These are phyloP conservation scores for Leishmania tropica DNA, from an alignment of 208 protist genomes.

Conservation along the genomic window DNA sequence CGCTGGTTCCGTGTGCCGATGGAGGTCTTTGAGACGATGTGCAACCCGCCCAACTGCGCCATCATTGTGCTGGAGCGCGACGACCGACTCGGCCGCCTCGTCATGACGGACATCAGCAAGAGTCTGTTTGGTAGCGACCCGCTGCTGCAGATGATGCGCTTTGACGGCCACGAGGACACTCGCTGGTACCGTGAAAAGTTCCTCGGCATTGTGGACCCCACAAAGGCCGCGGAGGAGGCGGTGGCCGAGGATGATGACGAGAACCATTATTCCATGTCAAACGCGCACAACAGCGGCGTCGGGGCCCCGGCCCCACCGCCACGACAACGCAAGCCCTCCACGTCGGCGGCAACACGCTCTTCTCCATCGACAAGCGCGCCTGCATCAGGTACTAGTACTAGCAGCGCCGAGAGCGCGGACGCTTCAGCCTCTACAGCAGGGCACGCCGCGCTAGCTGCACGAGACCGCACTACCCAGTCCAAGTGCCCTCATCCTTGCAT, in stretches of 20 bases:
- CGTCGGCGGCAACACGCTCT: not conserved
- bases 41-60: constrained; percentile 88
- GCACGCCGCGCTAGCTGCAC: not conserved
- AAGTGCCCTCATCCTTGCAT: not conserved
- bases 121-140: constrained; percentile 83
- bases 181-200: constrained; percentile 69
- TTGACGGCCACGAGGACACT: constrained; percentile 70
- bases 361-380: not conserved
- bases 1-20: constrained; percentile 86
- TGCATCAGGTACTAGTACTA: not conserved
- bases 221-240: constrained; percentile 17
- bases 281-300: constrained; percentile 39
- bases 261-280: constrained; percentile 57
- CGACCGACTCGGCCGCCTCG: constrained; percentile 53
- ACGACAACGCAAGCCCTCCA: constrained; percentile 3
- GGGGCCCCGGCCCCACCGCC: constrained; percentile 33
- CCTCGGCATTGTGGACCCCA: constrained; percentile 50
- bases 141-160: constrained; percentile 84
- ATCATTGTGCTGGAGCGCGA: constrained; percentile 84
- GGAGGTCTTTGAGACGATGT: constrained; percentile 89
- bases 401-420: not conserved
- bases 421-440: not conserved
- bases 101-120: constrained; percentile 87
- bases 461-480: not conserved
- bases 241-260: constrained; percentile 57